Conservation (phyloP, 306 rosid genomes). For the Abrus pulchellus region DNA sequence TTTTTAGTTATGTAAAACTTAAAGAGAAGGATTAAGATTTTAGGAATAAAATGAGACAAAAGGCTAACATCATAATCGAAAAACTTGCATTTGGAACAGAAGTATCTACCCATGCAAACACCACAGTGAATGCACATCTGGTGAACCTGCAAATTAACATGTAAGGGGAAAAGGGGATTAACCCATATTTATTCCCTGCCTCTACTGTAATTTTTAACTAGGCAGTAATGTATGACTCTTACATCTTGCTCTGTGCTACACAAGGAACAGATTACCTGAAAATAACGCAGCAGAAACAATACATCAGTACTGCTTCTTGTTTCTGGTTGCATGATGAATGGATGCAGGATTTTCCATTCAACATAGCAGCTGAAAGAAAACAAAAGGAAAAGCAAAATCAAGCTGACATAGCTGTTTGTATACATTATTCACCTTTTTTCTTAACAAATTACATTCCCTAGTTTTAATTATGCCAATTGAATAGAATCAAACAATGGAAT, state of each 20-base stretch:
- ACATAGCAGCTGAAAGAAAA: background rate
- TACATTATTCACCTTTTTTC: background rate
- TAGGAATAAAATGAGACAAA: conserved; percentile 34
- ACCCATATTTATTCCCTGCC: background rate
- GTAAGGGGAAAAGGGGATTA: background rate
- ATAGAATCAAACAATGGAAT: background rate
- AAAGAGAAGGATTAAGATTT: background rate
- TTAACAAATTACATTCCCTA: background rate
- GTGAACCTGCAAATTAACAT: conserved; percentile 64
- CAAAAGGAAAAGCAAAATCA: background rate
- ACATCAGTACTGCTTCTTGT: conserved; percentile 30
- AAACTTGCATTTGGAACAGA: conserved; percentile 81
- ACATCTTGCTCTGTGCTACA: conserved; percentile 87
- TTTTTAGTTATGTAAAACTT: background rate
- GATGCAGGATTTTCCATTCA: conserved; percentile 5
- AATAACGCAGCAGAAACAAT: conserved; percentile 35
- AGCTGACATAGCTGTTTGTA: background rate
- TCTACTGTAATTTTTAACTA: background rate
- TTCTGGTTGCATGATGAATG: conserved; percentile 17
- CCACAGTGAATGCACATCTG: conserved; percentile 79
- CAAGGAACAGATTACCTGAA: conserved; percentile 78
- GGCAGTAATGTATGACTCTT: conserved; percentile 28
- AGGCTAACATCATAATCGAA: conserved; percentile 73
- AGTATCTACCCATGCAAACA: conserved; percentile 84
- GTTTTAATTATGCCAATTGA: background rate